Base-by-base conservation (phyloP, 208 protist genomes). In the Trypanosoma mega region DNA sequence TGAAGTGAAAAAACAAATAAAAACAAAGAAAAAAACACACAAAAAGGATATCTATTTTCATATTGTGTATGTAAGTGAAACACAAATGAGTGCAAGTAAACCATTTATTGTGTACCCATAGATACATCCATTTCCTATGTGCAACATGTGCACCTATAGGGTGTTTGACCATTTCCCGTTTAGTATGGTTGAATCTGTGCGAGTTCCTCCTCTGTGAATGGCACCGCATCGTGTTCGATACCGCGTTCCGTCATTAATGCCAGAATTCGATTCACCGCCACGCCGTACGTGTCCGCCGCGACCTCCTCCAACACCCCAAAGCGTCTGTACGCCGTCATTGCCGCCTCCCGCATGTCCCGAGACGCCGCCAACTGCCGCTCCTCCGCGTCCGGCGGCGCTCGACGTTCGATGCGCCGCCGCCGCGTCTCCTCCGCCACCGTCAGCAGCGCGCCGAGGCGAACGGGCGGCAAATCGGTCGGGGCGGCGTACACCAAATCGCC, bases 381-480 rank as follows among this genome's bases (percentile, higher is more conserved):
- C 74, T 92, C 85, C 1, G 49, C 70, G 47, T 88, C 73, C 55
- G 79, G 78, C 5, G 78, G 78, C 2, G 75, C 78, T 1, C 85
- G 74, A 8, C 66, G 68, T 43, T 63, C 63, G 33, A 92, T 85
- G 20, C 85, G 77, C 3, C 21, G 69, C 12, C 68, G 50, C 11
- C 85, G 85, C 21, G 82, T 70, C 16, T 69, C 53, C 55, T 92
- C 85, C 7, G 85, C 80, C 2, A 92, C 78, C 18, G 50, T 53
- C 12, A 92, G 47, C 7, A 86, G 46, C 54, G 77, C 72, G 0
- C 78, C 78, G 0, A 53, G 45, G 20, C 74, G 57, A 9, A 61
- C 63, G 5, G 9, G 4, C 0, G 68, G 43, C 21, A 92, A 48
- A 58, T 92, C 85, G 0, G 43, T 14, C 1, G 85, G 85, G 80